A percentile compares a stretch with the other conserved stretches of the same genome.
phyloP scores from a whole-genome alignment of 2,329 filamentous ascomycete genomes.

The Penicillium paneum region DNA sequence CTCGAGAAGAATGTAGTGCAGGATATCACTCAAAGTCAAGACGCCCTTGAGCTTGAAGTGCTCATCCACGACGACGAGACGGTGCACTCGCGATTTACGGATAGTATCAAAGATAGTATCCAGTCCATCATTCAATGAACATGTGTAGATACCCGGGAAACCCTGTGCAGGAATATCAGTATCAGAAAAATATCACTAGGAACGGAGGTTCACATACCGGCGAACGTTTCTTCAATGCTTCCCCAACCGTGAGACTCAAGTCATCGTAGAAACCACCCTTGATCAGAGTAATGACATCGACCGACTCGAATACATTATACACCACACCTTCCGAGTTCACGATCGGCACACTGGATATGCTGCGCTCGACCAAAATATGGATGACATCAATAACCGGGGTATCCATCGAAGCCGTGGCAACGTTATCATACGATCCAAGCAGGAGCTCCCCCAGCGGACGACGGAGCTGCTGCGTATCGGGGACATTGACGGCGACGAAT shows the following conservation, averaged over 20 bases:
- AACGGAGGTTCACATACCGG: conserved; percentile 53
- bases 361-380: conserved; percentile 84
- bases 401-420: conserved; percentile 82
- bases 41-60: conserved; percentile 81
- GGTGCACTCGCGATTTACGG: conserved; percentile 88
- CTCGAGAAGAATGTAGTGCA: conserved; percentile 86
- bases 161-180: conserved; percentile 51
- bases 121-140: conserved; percentile 82
- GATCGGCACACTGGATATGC: conserved; percentile 93
- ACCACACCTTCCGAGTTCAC: conserved; percentile 75
- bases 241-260: conserved; percentile 77
- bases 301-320: conserved; percentile 94
- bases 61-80: conserved; percentile 89
- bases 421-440: conserved; percentile 76
- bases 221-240: conserved; percentile 79
- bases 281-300: conserved; percentile 94
- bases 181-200: background rate
- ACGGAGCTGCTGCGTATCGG: conserved; percentile 81
- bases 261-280: conserved; percentile 93
- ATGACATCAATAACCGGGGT: conserved; percentile 93
- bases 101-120: conserved; percentile 97
- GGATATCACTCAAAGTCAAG: conserved; percentile 90
- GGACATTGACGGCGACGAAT: conserved; percentile 94
- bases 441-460: conserved; percentile 82
- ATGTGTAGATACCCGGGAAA: conserved; percentile 95